These are phyloP conservation scores for Mortierella claussenii DNA, from an alignment of 192 early-diverging fungal species.

Conservation along the genomic window DNA sequence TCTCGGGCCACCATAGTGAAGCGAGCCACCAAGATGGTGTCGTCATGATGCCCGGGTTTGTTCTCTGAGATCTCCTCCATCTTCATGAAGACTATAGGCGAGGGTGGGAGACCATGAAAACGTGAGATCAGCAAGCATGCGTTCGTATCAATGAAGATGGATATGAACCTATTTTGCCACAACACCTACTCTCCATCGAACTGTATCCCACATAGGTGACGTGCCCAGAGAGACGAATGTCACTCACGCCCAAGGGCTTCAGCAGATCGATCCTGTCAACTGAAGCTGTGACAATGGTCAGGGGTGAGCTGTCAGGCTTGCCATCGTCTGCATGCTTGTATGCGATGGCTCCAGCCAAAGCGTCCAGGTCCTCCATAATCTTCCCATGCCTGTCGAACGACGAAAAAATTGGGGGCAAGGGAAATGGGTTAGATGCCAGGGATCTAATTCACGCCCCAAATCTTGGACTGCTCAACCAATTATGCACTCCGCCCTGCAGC, in stretches of 20 bases:
- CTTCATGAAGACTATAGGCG: conserved; percentile 67
- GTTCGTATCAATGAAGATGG: neutral
- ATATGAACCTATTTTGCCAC: neutral
- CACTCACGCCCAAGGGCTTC: conserved; percentile 68
- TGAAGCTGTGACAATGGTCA: conserved; percentile 87
- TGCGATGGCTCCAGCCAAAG: conserved; percentile 79
- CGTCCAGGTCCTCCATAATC: conserved; percentile 88
- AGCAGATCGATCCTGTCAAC: conserved; percentile 90
- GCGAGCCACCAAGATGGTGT: conserved; percentile 78
- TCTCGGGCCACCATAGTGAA: conserved; percentile 93
- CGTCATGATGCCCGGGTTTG: conserved; percentile 15
- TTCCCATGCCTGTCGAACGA: conserved; percentile 84
- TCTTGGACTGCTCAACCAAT: neutral
- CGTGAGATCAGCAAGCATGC: neutral
- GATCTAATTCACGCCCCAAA: no score
- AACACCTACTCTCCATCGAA: conserved; percentile 81
- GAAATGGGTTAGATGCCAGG: no score
- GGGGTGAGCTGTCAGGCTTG: conserved; percentile 43
- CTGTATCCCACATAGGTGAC: conserved; percentile 88
- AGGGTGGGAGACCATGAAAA: neutral
- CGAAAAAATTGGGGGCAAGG: no score
- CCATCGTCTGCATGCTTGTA: conserved; percentile 77
- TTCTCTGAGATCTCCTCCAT: conserved; percentile 64
- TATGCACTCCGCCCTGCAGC: neutral
- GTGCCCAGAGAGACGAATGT: conserved; percentile 82